Base-by-base conservation (phyloP, 179 eudicot species). In the Silene noctiflora region DNA sequence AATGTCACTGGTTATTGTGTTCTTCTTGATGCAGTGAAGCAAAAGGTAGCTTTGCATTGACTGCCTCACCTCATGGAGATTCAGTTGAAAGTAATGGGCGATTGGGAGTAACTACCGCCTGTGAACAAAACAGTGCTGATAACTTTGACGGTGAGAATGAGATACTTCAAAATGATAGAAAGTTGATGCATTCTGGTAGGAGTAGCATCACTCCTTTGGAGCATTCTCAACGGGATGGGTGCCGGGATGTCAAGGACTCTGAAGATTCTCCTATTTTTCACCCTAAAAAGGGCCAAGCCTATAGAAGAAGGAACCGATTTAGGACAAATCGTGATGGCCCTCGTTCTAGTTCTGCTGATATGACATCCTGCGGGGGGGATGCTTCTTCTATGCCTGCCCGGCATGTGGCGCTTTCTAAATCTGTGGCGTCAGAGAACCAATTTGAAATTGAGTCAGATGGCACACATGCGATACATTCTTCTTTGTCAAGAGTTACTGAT, bases 51-150 rank as follows among this genome's bases (percentile, higher is more conserved):
- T 91, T 96, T 89, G 93, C 91, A 20, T 75, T 87, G 75, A 81
- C 97, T 81, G 89, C 94, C 76, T 96, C 99, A 48, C 91, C 97
- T 80, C 93, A 71, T 80, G 97, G 98, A 79, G 99, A 96, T 86
- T 94, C 99, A 71, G 93, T 94, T 56, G 98, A 91, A 78, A 96
- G 99, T 81, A 90, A 92, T 90, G 97, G 97, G 69, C 83, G 96
- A 83, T 86, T 81, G 68, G 94, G 87, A 74, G 84, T 80, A 72
- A 79, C 84, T 80, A 75, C 83, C 29, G 79, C 75, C 9, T 77
- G 88, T 85, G 99, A 96, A 77, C 97, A 94, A 16, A 90, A 91
- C 72, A 89, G 90, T 89, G 99, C 98, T 81, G 99, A 96, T 89
- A 96, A 94, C 85, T 90, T 96, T 83, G 95, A 89, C 80, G 96